Evolutionary conservation across 768 basidiomycete genomes (phyloP).

Genomic region (Leccinum boreale): DNA sequence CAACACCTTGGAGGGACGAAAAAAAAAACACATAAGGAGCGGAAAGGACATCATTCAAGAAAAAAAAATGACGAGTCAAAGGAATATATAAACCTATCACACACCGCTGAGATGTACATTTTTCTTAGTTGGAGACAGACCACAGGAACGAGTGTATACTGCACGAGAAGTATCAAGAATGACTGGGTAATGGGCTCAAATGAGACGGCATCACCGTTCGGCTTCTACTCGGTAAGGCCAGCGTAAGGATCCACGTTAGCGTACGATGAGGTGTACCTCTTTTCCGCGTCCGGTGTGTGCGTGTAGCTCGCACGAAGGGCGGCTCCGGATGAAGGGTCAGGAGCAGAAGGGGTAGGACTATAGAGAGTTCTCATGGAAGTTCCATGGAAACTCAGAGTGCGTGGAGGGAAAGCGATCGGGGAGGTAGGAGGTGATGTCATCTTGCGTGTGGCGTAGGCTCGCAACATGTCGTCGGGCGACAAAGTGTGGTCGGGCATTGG

Average conservation of each 20-base stretch:
- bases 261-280: constrained; percentile 27
- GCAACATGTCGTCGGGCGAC: constrained; percentile 75
- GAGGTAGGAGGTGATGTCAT: constrained; percentile 32
- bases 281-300: constrained; percentile 12
- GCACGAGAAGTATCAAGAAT: not conserved
- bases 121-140: constrained; percentile 4
- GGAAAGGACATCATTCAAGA: constrained; percentile 5
- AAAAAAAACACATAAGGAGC: not conserved
- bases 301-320: constrained; percentile 5
- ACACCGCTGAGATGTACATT: constrained; percentile 16
- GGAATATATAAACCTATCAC: constrained; percentile 5
- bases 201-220: not conserved
- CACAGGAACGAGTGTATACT: not conserved
- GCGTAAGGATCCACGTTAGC: constrained; percentile 25
- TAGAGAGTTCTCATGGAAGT: constrained; percentile 31
- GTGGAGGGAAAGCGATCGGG: constrained; percentile 30
- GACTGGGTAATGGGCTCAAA: not conserved
- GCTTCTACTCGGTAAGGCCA: constrained; percentile 9
- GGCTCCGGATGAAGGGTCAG: constrained; percentile 3
- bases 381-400: constrained; percentile 22
- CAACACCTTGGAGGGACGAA: constrained; percentile 1
- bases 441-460: constrained; percentile 60
- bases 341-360: constrained; percentile 15
- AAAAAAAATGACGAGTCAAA: not conserved
- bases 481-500: constrained; percentile 40